Evolutionary conservation across 73 alveolate species (phyloP), one percentile per base, ranked within the genome.

Genomic region (Tetrahymena malaccensis): DNA sequence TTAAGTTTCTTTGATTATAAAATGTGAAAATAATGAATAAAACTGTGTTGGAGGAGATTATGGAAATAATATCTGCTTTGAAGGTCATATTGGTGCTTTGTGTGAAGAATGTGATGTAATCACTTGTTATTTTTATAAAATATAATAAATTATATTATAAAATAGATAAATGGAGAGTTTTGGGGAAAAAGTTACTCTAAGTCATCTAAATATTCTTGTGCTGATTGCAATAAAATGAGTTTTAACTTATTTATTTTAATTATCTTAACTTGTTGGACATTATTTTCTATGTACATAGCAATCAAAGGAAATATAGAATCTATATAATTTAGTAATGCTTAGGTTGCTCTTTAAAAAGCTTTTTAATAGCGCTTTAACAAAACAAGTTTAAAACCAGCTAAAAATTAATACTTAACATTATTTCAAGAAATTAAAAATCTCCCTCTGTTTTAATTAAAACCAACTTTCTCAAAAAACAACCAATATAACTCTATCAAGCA

Each of bases 21-120:
- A 93, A 12, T 70, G 89, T 31, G 37, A 31, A 27, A 70, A 70
- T 70, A 10, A 19, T 1, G 38, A 70, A n/a, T 34, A 22, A 15
- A 94, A 94, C 38, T 94, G 96, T 38, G 21, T 44, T 37, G 96
- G 96, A 22, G 96, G 96, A 94, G 25, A 5, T 4, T 85, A 31
- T 84, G 96, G 96, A 38, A 50, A 94, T 85, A 37, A 44, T n/a
- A 38, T 35, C 22, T 94, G 96, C 35, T 84, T 8, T 84, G 93
- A 94, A 38, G 96, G 96, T 12, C 96, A 94, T 85, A 85, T 94
- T 3, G 96, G 96, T 84, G 96, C 96, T 37, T 56, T 94, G 85
- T 94, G 96, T 43, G 96, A 94, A 94, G 94, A 94, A 56, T 94
- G 96, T 37, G 96, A 94, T 43, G 89, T 70, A 70, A 70, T 19